A percentile compares a stretch with the other conserved stretches of the same genome.
These are phyloP conservation scores for Cynanchum wilfordii DNA, from an alignment of 257 asterid genomes.

Conservation along the genomic window DNA sequence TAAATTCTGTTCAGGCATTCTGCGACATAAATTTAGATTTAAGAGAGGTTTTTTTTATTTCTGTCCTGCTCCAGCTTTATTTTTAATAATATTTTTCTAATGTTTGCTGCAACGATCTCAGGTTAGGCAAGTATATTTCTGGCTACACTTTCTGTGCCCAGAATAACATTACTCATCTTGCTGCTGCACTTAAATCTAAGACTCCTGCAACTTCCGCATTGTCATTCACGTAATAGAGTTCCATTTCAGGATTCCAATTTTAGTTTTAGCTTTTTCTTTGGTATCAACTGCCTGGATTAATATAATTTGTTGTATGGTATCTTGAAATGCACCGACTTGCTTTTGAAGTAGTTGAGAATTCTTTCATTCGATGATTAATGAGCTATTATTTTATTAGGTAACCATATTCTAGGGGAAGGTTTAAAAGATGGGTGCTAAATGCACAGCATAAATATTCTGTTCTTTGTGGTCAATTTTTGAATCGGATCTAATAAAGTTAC, in stretches of 20 bases:
- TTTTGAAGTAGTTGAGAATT: background rate
- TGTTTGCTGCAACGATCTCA: conserved; percentile 27
- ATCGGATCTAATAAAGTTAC: conserved; percentile 92
- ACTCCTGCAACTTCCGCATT: conserved; percentile 62
- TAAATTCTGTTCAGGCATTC: conserved; percentile 84
- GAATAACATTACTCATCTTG: conserved; percentile 76
- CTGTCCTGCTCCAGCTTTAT: background rate
- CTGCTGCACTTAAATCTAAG: conserved; percentile 69
- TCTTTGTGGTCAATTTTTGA: conserved; percentile 95
- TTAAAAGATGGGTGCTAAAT: conserved; percentile 85
- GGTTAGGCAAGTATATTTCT: conserved; percentile 81
- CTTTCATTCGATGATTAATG: conserved; percentile 7
- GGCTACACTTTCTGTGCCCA: conserved; percentile 81
- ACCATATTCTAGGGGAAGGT: conserved; percentile 88
- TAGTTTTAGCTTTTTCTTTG: background rate
- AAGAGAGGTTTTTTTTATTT: conserved; percentile 28
- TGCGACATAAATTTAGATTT: conserved; percentile 89
- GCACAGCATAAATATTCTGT: conserved; percentile 96
- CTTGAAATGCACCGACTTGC: background rate
- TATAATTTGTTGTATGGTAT: background rate
- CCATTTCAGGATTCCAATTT: background rate
- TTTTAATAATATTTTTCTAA: background rate
- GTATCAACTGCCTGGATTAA: background rate
- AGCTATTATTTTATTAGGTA: conserved; percentile 28
- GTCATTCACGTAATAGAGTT: background rate